Conservation (phyloP, 2,329 filamentous ascomycete genomes). For the Cordyceps fumosorosea region DNA sequence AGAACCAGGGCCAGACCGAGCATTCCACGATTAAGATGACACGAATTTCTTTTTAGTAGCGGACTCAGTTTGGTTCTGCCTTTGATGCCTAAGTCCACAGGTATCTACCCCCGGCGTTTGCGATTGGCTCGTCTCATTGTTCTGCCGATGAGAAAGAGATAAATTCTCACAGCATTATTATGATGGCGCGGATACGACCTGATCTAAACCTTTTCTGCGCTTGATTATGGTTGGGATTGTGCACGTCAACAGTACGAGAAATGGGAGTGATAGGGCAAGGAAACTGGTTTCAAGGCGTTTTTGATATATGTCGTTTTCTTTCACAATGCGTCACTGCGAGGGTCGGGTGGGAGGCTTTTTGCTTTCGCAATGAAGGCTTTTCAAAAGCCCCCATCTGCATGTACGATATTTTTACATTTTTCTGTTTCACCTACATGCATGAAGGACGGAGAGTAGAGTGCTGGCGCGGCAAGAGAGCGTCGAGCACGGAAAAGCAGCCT, state of each 20-base stretch:
- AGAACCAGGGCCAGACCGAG: not conserved
- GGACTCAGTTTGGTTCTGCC: not conserved
- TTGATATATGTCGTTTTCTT: not conserved
- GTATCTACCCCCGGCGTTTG: not conserved
- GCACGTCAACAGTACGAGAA: not conserved
- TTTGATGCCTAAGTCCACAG: not conserved
- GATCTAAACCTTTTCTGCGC: not conserved
- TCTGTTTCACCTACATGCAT: not conserved
- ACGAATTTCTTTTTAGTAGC: conserved; percentile 12
- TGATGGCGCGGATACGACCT: not conserved
- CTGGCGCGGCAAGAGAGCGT: not conserved
- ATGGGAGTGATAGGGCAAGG: conserved; percentile 9
- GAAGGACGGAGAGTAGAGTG: not conserved
- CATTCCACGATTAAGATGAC: conserved; percentile 9
- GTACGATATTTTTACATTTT: conserved; percentile 5
- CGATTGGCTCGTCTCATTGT: not conserved
- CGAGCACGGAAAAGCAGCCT: not conserved
- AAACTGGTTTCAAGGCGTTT: conserved; percentile 9
- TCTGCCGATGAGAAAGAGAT: not conserved
- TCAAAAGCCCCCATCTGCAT: not conserved
- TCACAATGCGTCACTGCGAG: not conserved
- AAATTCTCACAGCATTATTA: not conserved
- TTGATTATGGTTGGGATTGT: not conserved
- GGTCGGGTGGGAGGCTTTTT: not conserved
- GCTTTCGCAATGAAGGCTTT: not conserved